Percentiles rank a stretch among this genome's conserved stretches.
phyloP scores from a whole-genome alignment of 192 early-diverging fungal genomes.

The Coemansia sp. region DNA sequence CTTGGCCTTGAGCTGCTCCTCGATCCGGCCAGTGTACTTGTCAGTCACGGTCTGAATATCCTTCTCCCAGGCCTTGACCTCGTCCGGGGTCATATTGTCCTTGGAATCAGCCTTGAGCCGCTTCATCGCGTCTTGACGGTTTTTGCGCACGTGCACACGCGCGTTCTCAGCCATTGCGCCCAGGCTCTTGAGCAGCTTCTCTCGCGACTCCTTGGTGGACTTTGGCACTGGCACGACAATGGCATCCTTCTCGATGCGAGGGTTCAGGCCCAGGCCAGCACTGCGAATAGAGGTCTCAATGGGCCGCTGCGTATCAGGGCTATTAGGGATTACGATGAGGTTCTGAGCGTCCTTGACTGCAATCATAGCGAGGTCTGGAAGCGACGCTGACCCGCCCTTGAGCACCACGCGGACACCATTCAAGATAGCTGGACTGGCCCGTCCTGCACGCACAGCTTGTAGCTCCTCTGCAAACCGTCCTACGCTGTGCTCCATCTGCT shows the following conservation, averaged over 20 bases:
- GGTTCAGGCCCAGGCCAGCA: constrained; percentile 81
- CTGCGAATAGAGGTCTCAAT: constrained; percentile 81
- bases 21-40: constrained; percentile 65
- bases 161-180: constrained; percentile 66
- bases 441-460: constrained; percentile 65
- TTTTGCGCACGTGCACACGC: constrained; percentile 67
- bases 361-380: constrained; percentile 75
- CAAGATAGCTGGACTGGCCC: constrained; percentile 79
- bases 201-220: constrained; percentile 79
- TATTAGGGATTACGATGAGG: constrained; percentile 77
- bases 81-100: constrained; percentile 60
- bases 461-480: constrained; percentile 71
- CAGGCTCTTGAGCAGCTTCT: constrained; percentile 69
- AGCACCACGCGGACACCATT: constrained; percentile 70
- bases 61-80: constrained; percentile 63
- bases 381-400: constrained; percentile 58
- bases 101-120: constrained; percentile 71
- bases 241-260: constrained; percentile 70
- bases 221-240: constrained; percentile 83
- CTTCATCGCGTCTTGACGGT: constrained; percentile 76
- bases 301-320: constrained; percentile 65
- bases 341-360: constrained; percentile 84
- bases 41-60: constrained; percentile 68
- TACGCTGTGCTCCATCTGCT: constrained; percentile 63
- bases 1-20: constrained; percentile 70